A percentile compares a stretch with the other conserved stretches of the same genome.
Evolutionary conservation across 805 yeast species (phyloP).

Genomic region (Monosporozyma unispora): DNA sequence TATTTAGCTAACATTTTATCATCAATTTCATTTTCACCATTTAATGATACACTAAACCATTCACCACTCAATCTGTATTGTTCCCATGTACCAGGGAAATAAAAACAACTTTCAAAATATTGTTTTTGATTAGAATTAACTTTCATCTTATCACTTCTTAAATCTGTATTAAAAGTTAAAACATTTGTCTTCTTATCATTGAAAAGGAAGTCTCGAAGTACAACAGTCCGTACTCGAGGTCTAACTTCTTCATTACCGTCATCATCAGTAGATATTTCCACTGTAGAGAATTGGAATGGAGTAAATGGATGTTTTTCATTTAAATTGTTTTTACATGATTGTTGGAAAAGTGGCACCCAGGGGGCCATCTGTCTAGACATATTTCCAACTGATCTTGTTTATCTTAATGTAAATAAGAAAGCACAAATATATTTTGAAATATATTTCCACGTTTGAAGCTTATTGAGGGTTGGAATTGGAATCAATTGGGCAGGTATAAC

Average conservation of each 20-base stretch:
- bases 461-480: not conserved
- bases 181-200: slow-evolving; percentile 59
- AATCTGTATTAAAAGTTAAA: slow-evolving; percentile 62
- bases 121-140: slow-evolving; percentile 41
- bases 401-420: not conserved
- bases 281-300: slow-evolving; percentile 60
- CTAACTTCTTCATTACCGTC: slow-evolving; percentile 13
- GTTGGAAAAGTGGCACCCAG: slow-evolving; percentile 62
- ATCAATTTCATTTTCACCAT: slow-evolving; percentile 5
- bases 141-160: slow-evolving; percentile 52
- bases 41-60: slow-evolving; percentile 39
- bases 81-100: slow-evolving; percentile 50
- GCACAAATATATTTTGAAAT: not conserved
- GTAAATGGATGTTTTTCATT: slow-evolving; percentile 38
- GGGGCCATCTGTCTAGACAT: slow-evolving; percentile 48
- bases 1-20: slow-evolving; percentile 2
- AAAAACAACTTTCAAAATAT: slow-evolving; percentile 67
- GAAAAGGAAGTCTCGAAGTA: slow-evolving; percentile 68
- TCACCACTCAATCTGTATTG: slow-evolving; percentile 69
- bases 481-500: too few relatives aligned
- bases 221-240: slow-evolving; percentile 64
- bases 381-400: not conserved
- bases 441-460: not conserved
- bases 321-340: slow-evolving; percentile 41
- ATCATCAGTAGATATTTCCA: slow-evolving; percentile 27